phyloP scores from a whole-genome alignment of 108 stramenopile species.

The Pseudonitzschia multiseries region DNA sequence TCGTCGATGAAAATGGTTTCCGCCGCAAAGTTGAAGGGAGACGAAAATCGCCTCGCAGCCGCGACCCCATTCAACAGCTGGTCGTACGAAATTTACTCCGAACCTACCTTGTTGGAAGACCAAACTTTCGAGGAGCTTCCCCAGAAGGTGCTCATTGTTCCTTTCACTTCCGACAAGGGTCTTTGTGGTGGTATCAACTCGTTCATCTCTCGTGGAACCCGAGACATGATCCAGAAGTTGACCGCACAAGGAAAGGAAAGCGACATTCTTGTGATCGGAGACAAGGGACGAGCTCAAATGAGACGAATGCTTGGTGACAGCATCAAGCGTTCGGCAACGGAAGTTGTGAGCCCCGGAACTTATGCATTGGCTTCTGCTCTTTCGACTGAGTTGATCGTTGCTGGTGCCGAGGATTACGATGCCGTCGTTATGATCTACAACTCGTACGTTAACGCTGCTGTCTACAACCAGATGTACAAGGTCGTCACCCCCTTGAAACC shows the following conservation, averaged over 20 bases:
- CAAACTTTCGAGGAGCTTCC: conserved; percentile 85
- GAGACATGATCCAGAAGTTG: conserved; percentile 57
- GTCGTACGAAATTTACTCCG: conserved; percentile 59
- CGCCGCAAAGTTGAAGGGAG: conserved; percentile 99
- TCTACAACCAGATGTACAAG: conserved; percentile 88
- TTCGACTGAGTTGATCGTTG: conserved; percentile 77
- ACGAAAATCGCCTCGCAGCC: conserved; percentile 74
- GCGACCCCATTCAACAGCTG: conserved; percentile 83
- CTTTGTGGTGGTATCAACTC: conserved; percentile 99
- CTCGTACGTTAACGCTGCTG: conserved; percentile 79
- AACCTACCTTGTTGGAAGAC: conserved; percentile 57
- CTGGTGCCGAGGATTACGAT: conserved; percentile 81
- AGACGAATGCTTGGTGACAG: conserved; percentile 64
- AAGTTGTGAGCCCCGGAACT: conserved; percentile 77
- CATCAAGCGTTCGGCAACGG: conserved; percentile 70
- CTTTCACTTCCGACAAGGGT: conserved; percentile 96
- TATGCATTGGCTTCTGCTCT: conserved; percentile 79
- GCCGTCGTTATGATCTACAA: conserved; percentile 84
- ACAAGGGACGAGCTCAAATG: conserved; percentile 96
- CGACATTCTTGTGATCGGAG: conserved; percentile 93
- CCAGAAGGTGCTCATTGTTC: conserved; percentile 87
- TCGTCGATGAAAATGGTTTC: conserved; percentile 99
- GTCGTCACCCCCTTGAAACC: conserved; percentile 67
- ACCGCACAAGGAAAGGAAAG: conserved; percentile 76
- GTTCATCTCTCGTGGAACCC: conserved; percentile 86